phyloP scores from a whole-genome alignment of 2,329 filamentous ascomycete species.

The Aspergillus sp. region DNA sequence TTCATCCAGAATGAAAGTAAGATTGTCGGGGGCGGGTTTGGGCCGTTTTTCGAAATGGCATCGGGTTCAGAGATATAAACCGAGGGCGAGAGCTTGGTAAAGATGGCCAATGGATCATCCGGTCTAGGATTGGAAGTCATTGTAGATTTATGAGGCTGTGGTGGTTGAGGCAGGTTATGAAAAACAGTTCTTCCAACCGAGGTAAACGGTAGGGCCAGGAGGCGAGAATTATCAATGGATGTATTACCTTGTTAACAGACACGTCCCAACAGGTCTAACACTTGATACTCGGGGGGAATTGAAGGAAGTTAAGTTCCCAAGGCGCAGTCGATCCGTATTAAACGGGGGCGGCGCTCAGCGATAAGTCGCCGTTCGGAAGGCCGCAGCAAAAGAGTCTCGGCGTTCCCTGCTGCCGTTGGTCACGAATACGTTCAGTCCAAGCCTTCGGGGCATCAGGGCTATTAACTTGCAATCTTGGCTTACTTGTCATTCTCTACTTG shows the following conservation, averaged over 20 bases:
- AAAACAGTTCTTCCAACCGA: too few species aligned
- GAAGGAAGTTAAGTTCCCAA: neutral
- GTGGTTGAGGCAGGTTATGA: neutral
- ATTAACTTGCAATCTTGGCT: neutral
- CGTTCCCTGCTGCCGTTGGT: neutral
- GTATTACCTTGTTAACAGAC: too few species aligned
- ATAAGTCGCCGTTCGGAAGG: too few species aligned
- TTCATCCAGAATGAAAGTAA: slow-evolving; percentile 53
- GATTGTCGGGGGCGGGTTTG: slow-evolving; percentile 32
- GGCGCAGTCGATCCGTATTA: too few species aligned
- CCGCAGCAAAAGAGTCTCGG: neutral
- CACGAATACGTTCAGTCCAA: neutral
- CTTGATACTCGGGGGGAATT: neutral
- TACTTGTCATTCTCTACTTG: neutral
- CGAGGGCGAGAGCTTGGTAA: slow-evolving; percentile 37
- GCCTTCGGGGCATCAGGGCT: neutral
- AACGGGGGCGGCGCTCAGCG: too few species aligned
- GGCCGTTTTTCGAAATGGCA: slow-evolving; percentile 6
- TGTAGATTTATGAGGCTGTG: neutral
- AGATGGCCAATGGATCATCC: slow-evolving; percentile 24
- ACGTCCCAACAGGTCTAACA: neutral
- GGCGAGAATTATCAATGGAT: too few species aligned
- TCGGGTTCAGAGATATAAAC: slow-evolving; percentile 41
- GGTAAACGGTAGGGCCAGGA: too few species aligned
- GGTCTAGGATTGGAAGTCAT: slow-evolving; percentile 9